Conservation (phyloP, 1,284 basidiomycete species). For the Malassezia cuniculi region DNA sequence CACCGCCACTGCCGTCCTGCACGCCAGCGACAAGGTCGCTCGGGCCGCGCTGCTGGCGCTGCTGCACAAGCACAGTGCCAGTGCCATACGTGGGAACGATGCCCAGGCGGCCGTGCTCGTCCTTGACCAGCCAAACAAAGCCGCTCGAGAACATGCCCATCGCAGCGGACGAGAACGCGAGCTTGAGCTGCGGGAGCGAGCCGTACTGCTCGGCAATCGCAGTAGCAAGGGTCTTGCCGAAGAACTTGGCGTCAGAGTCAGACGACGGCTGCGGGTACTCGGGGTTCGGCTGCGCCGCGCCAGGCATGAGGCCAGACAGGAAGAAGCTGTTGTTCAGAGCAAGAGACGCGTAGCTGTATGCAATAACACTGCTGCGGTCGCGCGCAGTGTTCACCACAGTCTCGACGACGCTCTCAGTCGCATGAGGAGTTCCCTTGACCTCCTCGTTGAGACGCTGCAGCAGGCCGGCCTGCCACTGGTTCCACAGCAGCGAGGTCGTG, state of each 20-base stretch:
- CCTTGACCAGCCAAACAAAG: constrained; percentile 74
- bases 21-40: constrained; percentile 24
- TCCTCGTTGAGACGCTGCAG: constrained; percentile 41
- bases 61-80: constrained; percentile 67
- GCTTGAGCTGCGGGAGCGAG: constrained; percentile 59
- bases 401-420: constrained; percentile 57
- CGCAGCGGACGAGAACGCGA: constrained; percentile 62
- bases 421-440: constrained; percentile 51
- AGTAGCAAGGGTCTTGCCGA: constrained; percentile 47
- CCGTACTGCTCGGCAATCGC: constrained; percentile 53
- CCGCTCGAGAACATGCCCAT: constrained; percentile 64
- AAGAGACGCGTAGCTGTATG: constrained; percentile 81
- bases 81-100: constrained; percentile 74
- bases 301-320: constrained; percentile 60
- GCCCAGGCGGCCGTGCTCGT: constrained; percentile 55
- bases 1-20: constrained; percentile 17
- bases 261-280: constrained; percentile 15
- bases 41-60: constrained; percentile 25
- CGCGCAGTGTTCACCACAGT: constrained; percentile 61
- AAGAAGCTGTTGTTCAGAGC: constrained; percentile 95
- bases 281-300: constrained; percentile 1
- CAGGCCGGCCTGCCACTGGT: constrained; percentile 36
- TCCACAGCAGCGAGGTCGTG: constrained; percentile 31
- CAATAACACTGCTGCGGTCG: constrained; percentile 55
- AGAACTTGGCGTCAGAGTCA: constrained; percentile 11